Conservation (phyloP, 2,329 filamentous ascomycete genomes). For the Claviceps pazoutovae region DNA sequence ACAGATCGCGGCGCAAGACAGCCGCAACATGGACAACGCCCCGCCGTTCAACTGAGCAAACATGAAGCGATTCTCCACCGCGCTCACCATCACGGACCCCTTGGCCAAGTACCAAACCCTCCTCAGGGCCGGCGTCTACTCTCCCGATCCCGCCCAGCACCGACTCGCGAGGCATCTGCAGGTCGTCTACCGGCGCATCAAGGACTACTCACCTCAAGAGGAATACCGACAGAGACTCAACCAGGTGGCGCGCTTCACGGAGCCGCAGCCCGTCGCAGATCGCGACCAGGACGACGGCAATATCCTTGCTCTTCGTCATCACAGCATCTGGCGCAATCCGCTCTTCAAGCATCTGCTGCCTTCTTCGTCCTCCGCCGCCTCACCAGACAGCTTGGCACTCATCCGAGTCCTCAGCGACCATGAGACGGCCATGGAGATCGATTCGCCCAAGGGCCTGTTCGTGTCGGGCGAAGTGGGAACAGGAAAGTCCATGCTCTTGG, state of each 20-base stretch:
- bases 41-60: background rate
- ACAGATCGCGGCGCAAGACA: background rate
- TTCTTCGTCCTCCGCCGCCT: constrained; percentile 27
- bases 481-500: constrained; percentile 75
- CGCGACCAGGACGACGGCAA: constrained; percentile 18
- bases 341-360: constrained; percentile 46
- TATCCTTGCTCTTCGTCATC: constrained; percentile 34
- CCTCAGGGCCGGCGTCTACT: constrained; percentile 50
- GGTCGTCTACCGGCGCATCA: constrained; percentile 60
- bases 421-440: constrained; percentile 55
- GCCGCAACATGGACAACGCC: background rate
- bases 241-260: constrained; percentile 39
- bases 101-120: constrained; percentile 63
- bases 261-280: constrained; percentile 14
- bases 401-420: constrained; percentile 56
- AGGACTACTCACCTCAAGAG: constrained; percentile 60
- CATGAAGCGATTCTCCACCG: constrained; percentile 28
- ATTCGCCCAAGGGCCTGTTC: constrained; percentile 61
- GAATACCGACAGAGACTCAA: constrained; percentile 55
- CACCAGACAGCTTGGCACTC: constrained; percentile 46
- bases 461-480: constrained; percentile 72
- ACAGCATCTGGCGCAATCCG: constrained; percentile 44
- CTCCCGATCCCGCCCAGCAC: constrained; percentile 58
- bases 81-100: constrained; percentile 54
- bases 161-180: constrained; percentile 62